Evolutionary conservation across 768 basidiomycete genomes (phyloP), one percentile per base, ranked within the genome.

Genomic region (Rhizopogon roseolus): DNA sequence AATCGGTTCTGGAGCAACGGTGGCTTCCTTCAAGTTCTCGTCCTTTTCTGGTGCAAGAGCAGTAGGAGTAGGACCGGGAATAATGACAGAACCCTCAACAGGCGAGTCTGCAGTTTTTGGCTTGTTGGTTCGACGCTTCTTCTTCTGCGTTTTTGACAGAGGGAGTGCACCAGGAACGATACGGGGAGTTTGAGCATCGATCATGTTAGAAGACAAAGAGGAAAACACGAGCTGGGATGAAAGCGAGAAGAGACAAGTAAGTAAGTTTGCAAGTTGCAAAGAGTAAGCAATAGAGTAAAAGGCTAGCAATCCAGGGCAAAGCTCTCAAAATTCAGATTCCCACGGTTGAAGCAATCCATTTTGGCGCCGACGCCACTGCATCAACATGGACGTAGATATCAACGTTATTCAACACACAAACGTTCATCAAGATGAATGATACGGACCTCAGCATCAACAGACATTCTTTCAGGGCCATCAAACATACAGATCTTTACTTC

Each of bases 111-210:
- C 68, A 19, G 73, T 68, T 46, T 74, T 74, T 58, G 75, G 78
- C 48, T 67, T 66, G 10, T 62, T 67, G 55, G 81, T 76, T 71
- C 82, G 84, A 68, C 82, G 85, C 71, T 89, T 93, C 68, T 82
- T 87, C 64, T 73, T 76, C 27, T 83, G 78, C 4, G 81, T 73
- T 66, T 90, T 90, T 37, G 86, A 77, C 4, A 72, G 56, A 0
- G 85, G 83, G 51, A 84, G 88, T 11, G 90, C 90, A 43, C 90
- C 90, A 25, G 90, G 90, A 54, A 93, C 77, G 57, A 88, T 64
- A 53, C 90, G 86, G 34, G 71, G 68, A 36, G 70, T 58, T 28
- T 62, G 5, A 45, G 68, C 61, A 43, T 72, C 74, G 46, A 67
- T 62, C 75, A 77, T 78, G 54, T 40, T 39, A 28, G 22, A 36